Conservation (phyloP, 371 early-diverging fungal genomes). For the Mucor piriformis region DNA sequence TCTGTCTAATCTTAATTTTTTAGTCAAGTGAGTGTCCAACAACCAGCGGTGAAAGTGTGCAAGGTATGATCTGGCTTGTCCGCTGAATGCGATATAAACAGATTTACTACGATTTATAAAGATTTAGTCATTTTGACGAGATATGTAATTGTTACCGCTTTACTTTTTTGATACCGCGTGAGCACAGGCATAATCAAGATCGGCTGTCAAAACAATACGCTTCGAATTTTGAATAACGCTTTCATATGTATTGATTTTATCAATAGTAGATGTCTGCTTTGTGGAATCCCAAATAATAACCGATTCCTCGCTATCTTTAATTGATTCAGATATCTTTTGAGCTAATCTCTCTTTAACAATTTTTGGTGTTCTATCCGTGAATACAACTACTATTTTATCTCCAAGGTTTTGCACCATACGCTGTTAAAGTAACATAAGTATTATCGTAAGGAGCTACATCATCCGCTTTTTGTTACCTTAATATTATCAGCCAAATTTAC, state of each 20-base stretch:
- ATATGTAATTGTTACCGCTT: background rate
- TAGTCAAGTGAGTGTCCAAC: slow-evolving; percentile 35
- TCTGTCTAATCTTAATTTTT: slow-evolving; percentile 41
- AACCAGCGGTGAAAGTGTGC: slow-evolving; percentile 47
- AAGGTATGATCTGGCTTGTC: slow-evolving; percentile 39
- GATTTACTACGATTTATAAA: slow-evolving; percentile 45
- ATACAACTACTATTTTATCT: slow-evolving; percentile 34
- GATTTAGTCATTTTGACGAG: background rate
- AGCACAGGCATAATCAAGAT: slow-evolving; percentile 45
- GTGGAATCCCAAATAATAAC: slow-evolving; percentile 42
- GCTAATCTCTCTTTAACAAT: slow-evolving; percentile 24
- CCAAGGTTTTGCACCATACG: slow-evolving; percentile 38
- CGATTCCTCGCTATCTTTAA: background rate
- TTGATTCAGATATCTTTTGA: slow-evolving; percentile 20
- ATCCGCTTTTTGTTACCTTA: slow-evolving; percentile 22
- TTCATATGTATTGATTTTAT: slow-evolving; percentile 35
- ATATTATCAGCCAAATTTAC: slow-evolving; percentile 35
- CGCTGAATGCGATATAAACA: slow-evolving; percentile 47
- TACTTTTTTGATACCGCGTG: slow-evolving; percentile 43
- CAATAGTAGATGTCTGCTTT: slow-evolving; percentile 8
- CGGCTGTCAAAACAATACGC: slow-evolving; percentile 45
- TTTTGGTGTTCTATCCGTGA: slow-evolving; percentile 44
- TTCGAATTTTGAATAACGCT: slow-evolving; percentile 28
- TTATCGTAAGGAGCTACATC: background rate
- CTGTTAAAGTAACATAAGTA: slow-evolving; percentile 14